A percentile compares a stretch with the other conserved stretches of the same genome.
Evolutionary conservation across 2,329 filamentous ascomycete species (phyloP).

Genomic region (Neonectria faginata): DNA sequence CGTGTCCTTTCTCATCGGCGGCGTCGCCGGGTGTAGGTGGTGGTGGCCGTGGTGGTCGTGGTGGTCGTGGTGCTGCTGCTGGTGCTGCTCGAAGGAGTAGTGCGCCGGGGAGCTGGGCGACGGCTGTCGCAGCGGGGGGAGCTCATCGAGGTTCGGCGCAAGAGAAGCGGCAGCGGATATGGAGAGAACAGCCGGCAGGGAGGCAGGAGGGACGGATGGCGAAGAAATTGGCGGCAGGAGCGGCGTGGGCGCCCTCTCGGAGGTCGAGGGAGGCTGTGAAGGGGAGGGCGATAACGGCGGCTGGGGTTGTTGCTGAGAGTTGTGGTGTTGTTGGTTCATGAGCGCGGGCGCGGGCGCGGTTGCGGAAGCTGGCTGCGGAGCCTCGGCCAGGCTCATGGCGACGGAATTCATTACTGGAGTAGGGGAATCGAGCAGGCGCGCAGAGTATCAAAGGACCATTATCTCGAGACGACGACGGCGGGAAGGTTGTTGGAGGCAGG

Average conservation of each 20-base stretch:
- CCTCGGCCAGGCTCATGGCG: constrained; percentile 53
- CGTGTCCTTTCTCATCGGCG: constrained; percentile 61
- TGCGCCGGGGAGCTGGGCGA: constrained; percentile 45
- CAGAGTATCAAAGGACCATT: constrained; percentile 43
- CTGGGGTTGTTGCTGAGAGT: constrained; percentile 37
- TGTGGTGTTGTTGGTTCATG: constrained; percentile 38
- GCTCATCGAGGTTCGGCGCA: constrained; percentile 43
- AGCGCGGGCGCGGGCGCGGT: constrained; percentile 34
- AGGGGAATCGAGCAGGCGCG: constrained; percentile 27
- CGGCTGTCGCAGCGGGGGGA: constrained; percentile 44
- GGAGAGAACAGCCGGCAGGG: constrained; percentile 41
- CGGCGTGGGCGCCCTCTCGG: constrained; percentile 43
- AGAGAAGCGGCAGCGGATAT: constrained; percentile 40
- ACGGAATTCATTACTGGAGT: constrained; percentile 52
- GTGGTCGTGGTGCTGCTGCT: constrained; percentile 40
- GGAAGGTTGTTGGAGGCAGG: constrained; percentile 23
- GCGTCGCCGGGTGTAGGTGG: constrained; percentile 47
- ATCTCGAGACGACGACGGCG: constrained; percentile 32
- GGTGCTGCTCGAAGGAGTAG: constrained; percentile 46
- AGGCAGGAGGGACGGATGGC: constrained; percentile 44
- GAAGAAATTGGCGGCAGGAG: constrained; percentile 44
- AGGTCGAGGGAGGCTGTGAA: constrained; percentile 42
- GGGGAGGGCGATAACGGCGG: constrained; percentile 43
- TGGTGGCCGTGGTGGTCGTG: constrained; percentile 45
- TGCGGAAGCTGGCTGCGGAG: constrained; percentile 34